phyloP scores from a whole-genome alignment of 169 alveolate genomes.

The Plasmodium inui region DNA sequence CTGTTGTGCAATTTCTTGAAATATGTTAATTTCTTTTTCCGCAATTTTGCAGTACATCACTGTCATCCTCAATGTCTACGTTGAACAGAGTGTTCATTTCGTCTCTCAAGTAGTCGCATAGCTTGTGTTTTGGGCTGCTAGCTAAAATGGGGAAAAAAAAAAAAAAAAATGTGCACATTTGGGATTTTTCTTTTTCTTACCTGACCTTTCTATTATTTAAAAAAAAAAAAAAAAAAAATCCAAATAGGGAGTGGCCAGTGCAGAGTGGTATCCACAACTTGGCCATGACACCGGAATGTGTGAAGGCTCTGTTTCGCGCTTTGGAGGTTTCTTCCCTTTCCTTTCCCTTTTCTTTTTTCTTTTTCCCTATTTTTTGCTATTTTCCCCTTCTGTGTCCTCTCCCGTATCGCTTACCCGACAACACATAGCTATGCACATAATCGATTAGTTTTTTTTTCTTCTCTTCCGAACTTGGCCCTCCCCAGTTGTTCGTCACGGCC shows the following conservation, averaged over 20 bases:
- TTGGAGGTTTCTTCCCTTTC: neutral
- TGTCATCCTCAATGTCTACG: constrained; percentile 68
- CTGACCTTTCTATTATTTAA: neutral
- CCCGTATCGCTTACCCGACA: constrained; percentile 9
- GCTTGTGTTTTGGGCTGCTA: constrained; percentile 19
- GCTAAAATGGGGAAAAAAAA: constrained; percentile 20
- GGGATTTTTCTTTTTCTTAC: neutral
- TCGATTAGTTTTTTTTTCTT: constrained; percentile 62
- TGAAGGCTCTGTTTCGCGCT: neutral
- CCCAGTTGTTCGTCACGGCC: constrained; percentile 72
- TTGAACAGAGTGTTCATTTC: constrained; percentile 53
- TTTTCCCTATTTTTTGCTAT: neutral
- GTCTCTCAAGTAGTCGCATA: constrained; percentile 54
- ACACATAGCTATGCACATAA: constrained; percentile 42
- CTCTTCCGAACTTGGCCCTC: constrained; percentile 60
- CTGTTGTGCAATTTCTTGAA: neutral
- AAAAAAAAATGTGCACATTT: neutral
- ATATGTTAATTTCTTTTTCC: neutral
- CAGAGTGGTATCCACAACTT: neutral
- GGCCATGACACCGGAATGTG: neutral
- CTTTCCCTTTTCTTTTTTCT: too few species aligned
- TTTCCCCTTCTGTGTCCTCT: neutral
- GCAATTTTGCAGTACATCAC: constrained; percentile 28
- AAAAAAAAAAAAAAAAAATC: neutral
- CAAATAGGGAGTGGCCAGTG: neutral